Percentiles rank a stretch among this genome's conserved stretches.
Evolutionary conservation across 805 yeast species (phyloP).

Genomic region (Spathaspora girioi): DNA sequence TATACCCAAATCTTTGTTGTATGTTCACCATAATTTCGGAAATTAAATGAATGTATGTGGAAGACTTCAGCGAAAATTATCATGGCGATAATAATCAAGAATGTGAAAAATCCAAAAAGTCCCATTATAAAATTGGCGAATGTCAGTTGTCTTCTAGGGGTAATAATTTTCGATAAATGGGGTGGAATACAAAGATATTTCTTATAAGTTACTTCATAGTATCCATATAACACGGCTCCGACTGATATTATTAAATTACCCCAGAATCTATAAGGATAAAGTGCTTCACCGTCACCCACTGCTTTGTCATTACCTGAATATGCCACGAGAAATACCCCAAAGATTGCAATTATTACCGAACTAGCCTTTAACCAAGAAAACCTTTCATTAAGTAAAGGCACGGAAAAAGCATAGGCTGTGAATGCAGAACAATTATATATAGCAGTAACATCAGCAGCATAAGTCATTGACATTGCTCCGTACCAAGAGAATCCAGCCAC

Average conservation of each 20-base stretch:
- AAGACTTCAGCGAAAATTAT: conserved; percentile 46
- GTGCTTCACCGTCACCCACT: conserved; percentile 11
- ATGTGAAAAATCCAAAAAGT: conserved; percentile 35
- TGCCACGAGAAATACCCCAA: conserved; percentile 77
- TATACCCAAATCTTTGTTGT: conserved; percentile 39
- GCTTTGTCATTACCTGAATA: conserved; percentile 45
- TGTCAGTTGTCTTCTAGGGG: conserved; percentile 66
- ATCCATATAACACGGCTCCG: conserved; percentile 78
- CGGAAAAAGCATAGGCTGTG: conserved; percentile 80
- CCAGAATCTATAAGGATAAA: conserved; percentile 55
- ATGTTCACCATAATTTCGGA: conserved; percentile 44
- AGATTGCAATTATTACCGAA: conserved; percentile 68
- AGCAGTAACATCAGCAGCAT: conserved; percentile 85
- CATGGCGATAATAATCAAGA: conserved; percentile 44
- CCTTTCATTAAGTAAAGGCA: conserved; percentile 65
- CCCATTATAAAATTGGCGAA: conserved; percentile 84
- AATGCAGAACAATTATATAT: conserved; percentile 89
- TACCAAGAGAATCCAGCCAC: conserved; percentile 85
- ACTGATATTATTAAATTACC: conserved; percentile 69
- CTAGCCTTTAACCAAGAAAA: conserved; percentile 59
- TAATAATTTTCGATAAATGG: conserved; percentile 38
- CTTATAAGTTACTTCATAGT: conserved; percentile 82
- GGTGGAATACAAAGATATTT: conserved; percentile 70
- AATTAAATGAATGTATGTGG: conserved; percentile 55
- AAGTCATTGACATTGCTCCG: conserved; percentile 73